Conservation (phyloP, 805 yeast genomes). For the Candida stauntonica region DNA sequence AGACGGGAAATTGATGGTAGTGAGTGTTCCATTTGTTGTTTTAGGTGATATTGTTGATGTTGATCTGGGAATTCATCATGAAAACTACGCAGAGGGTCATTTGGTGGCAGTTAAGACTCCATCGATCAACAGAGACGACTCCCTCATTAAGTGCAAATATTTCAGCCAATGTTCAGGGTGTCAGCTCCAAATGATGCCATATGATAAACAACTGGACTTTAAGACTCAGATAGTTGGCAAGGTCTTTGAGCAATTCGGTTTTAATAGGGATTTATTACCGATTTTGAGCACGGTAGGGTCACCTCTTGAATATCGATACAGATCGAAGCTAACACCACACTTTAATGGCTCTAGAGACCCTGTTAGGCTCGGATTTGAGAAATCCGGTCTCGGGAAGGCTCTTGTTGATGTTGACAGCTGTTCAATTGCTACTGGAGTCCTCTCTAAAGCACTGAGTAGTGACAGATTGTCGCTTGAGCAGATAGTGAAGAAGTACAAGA, state of each 20-base stretch:
- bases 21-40: conserved; percentile 75
- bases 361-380: conserved; percentile 74
- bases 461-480: conserved; percentile 56
- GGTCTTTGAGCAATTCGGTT: conserved; percentile 77
- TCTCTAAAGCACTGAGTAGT: conserved; percentile 63
- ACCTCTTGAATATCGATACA: conserved; percentile 68
- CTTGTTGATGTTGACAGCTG: conserved; percentile 88
- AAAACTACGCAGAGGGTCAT: conserved; percentile 69
- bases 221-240: conserved; percentile 70
- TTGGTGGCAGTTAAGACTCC: conserved; percentile 44
- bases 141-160: conserved; percentile 57
- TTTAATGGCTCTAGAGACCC: conserved; percentile 62
- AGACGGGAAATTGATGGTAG: conserved; percentile 45
- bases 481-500: conserved; percentile 42
- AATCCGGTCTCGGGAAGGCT: conserved; percentile 42
- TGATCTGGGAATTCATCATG: conserved; percentile 69
- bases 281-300: conserved; percentile 69
- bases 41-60: conserved; percentile 77
- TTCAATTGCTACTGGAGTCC: conserved; percentile 76
- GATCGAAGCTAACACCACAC: conserved; percentile 95
- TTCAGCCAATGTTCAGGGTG: conserved; percentile 93
- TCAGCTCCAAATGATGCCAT: conserved; percentile 77
- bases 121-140: conserved; percentile 47
- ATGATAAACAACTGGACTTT: conserved; percentile 63
- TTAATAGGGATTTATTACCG: conserved; percentile 36